Evolutionary conservation across 768 basidiomycete species (phyloP).

Genomic region (Kwoniella botswanensis): DNA sequence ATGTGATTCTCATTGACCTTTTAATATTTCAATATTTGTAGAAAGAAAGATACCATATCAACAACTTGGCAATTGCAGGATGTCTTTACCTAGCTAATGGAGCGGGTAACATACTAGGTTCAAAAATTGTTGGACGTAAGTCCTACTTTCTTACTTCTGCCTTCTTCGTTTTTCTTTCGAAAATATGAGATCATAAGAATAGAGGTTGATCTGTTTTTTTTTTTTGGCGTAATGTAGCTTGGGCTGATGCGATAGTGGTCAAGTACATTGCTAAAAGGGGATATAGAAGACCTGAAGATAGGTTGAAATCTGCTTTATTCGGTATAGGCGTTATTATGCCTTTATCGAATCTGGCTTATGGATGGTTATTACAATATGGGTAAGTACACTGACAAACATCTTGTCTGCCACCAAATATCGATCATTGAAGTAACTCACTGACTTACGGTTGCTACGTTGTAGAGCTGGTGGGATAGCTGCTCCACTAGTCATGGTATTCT

Average conservation of each 20-base stretch:
- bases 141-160: conserved; percentile 3
- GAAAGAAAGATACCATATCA: conserved; percentile 56
- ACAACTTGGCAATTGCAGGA: conserved; percentile 57
- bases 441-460: neutral
- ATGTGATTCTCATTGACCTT: too few species aligned
- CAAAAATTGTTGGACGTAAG: conserved; percentile 55
- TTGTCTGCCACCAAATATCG: neutral
- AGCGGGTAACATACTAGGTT: conserved; percentile 55
- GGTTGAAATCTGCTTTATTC: conserved; percentile 50
- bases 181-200: too few species aligned
- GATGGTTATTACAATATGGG: conserved; percentile 23
- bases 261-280: conserved; percentile 53
- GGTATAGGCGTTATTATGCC: conserved; percentile 54
- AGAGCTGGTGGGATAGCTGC: conserved; percentile 52
- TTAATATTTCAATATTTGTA: neutral
- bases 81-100: conserved; percentile 57
- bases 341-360: conserved; percentile 22
- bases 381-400: conserved; percentile 21
- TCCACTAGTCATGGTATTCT: conserved; percentile 46
- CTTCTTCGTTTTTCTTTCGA: too few species aligned
- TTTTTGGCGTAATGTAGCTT: conserved; percentile 22
- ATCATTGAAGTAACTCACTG: conserved; percentile 6
- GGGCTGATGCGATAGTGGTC: conserved; percentile 51
- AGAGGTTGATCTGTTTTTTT: too few species aligned
- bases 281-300: conserved; percentile 57